Evolutionary conservation across 2,329 filamentous ascomycete species (phyloP).

Genomic region (Phyllosticta citriasiana): DNA sequence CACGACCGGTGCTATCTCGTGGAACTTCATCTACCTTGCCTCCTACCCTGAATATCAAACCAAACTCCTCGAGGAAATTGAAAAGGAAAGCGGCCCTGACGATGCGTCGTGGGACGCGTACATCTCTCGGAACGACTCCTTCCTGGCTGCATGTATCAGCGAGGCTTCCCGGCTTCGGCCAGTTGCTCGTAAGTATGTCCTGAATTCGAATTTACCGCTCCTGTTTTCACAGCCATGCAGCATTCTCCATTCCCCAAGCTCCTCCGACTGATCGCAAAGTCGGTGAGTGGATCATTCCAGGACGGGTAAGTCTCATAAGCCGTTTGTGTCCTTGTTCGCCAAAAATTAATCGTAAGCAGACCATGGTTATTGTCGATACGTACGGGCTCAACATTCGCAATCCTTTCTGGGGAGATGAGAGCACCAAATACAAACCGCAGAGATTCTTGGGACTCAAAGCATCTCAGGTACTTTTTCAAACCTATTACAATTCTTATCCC

Average conservation of each 20-base stretch:
- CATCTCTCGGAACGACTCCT: slow-evolving; percentile 15
- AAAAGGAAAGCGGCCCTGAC: background rate
- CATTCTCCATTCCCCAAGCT: slow-evolving; percentile 34
- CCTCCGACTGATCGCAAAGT: slow-evolving; percentile 23
- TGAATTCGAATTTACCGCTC: no score
- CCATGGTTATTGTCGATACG: background rate
- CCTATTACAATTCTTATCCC: background rate
- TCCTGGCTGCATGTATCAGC: slow-evolving; percentile 22
- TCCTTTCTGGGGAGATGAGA: background rate
- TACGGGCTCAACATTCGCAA: background rate
- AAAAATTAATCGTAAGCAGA: background rate
- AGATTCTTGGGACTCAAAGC: background rate
- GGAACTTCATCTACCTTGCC: slow-evolving; percentile 36
- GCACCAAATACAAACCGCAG: background rate
- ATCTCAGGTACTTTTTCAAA: background rate
- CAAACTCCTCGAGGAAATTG: slow-evolving; percentile 20
- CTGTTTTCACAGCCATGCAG: slow-evolving; percentile 3
- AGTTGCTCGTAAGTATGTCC: slow-evolving; percentile 15
- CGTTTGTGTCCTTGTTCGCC: background rate
- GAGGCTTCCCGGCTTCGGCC: slow-evolving; percentile 33
- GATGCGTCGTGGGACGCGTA: slow-evolving; percentile 11
- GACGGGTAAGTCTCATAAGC: background rate
- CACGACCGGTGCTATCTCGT: slow-evolving; percentile 33
- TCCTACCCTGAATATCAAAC: slow-evolving; percentile 24
- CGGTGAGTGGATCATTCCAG: background rate